These are phyloP conservation scores for Nakazawaea ambrosiae DNA, from an alignment of 805 yeast genomes.

Conservation along the genomic window DNA sequence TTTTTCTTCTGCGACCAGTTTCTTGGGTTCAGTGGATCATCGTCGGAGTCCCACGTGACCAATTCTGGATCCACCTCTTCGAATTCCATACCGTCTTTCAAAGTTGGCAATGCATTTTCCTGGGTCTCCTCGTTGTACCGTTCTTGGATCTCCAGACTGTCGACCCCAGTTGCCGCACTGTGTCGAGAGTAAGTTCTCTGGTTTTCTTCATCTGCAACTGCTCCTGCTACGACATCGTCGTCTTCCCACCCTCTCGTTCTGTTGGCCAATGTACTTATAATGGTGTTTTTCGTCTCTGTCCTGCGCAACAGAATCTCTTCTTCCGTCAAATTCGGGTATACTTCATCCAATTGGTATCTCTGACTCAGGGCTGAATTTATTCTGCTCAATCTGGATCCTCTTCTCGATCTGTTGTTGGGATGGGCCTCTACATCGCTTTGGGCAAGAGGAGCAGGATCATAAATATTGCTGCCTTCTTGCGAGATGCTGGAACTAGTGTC, in stretches of 20 bases:
- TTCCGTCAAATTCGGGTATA: constrained; percentile 22
- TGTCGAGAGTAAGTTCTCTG: background rate
- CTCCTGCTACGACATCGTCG: background rate
- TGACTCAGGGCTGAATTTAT: background rate
- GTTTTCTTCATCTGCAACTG: background rate
- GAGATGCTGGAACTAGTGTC: too few relatives aligned
- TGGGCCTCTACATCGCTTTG: background rate
- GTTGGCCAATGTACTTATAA: constrained; percentile 29
- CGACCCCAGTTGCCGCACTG: background rate
- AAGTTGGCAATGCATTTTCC: constrained; percentile 20
- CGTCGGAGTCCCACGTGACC: constrained; percentile 59
- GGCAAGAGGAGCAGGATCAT: too few relatives aligned
- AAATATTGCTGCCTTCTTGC: too few relatives aligned
- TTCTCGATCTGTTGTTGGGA: background rate
- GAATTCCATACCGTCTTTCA: constrained; percentile 46
- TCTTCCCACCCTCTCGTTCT: constrained; percentile 18
- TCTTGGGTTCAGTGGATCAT: constrained; percentile 58
- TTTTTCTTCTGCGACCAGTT: constrained; percentile 46
- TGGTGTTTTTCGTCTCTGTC: constrained; percentile 36
- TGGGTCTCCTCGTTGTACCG: constrained; percentile 1
- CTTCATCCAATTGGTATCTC: constrained; percentile 4
- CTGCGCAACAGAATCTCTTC: constrained; percentile 33
- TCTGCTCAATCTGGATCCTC: constrained; percentile 2
- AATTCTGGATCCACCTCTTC: constrained; percentile 53
- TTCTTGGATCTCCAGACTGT: background rate